These are phyloP conservation scores for Hygrocybe punicea DNA, from an alignment of 768 basidiomycete species.

Conservation along the genomic window DNA sequence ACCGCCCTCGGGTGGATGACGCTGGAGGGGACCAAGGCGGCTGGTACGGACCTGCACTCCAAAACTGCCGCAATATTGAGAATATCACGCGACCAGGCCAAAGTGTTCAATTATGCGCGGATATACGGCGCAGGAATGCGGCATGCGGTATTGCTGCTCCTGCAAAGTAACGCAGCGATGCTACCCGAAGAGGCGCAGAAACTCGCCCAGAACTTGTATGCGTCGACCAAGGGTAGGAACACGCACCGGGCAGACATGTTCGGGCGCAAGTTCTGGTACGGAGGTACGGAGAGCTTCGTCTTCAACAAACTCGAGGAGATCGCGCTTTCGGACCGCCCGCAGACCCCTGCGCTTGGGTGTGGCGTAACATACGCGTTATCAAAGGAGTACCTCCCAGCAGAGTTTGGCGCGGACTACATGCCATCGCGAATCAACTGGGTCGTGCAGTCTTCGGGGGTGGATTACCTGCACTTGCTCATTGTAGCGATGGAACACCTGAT, in stretches of 20 bases:
- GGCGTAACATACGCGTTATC: slow-evolving; percentile 92
- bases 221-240: slow-evolving; percentile 89
- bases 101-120: slow-evolving; percentile 98
- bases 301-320: slow-evolving; percentile 99
- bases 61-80: slow-evolving; percentile 92
- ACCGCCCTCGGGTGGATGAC: slow-evolving; percentile 99
- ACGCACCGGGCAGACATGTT: slow-evolving; percentile 74
- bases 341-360: slow-evolving; percentile 91
- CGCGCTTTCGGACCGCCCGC: slow-evolving; percentile 78
- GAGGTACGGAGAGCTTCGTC: slow-evolving; percentile 91
- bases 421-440: slow-evolving; percentile 99
- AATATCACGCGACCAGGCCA: slow-evolving; percentile 91
- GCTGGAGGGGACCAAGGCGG: slow-evolving; percentile 91
- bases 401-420: slow-evolving; percentile 85
- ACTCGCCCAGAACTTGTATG: slow-evolving; percentile 81
- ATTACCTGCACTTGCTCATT: slow-evolving; percentile 95
- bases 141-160: slow-evolving; percentile 82
- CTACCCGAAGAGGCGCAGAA: slow-evolving; percentile 72
- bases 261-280: slow-evolving; percentile 89
- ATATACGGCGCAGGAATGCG: slow-evolving; percentile 99
- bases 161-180: slow-evolving; percentile 82
- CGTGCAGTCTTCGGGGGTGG: slow-evolving; percentile 96
- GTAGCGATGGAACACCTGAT: slow-evolving; percentile 91
- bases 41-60: slow-evolving; percentile 94
- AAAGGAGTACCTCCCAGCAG: slow-evolving; percentile 78